Base-by-base conservation (phyloP, 352 stramenopile genomes). In the Pythium pectinolyticum region DNA sequence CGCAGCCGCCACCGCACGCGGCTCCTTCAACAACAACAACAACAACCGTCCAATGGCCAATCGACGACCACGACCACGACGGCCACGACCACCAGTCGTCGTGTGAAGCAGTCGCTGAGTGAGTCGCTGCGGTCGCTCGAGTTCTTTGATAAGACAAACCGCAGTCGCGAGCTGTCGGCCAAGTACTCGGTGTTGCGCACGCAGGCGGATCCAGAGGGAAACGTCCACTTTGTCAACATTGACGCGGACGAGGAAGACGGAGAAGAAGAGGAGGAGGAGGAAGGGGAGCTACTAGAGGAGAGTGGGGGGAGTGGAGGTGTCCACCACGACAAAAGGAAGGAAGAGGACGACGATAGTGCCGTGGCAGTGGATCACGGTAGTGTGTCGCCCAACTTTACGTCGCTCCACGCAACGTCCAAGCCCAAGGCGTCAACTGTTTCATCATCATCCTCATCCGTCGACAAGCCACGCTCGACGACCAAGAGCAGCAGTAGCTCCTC, bases 151-250 rank as follows among this genome's bases (percentile, higher is more conserved):
- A 85, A 82, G 61, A 90, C 79, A 30, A 90, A 88, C 57, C 73
- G 77, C 5, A 88, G 81, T 56, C 75, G 81, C 11, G 81, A 90
- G 57, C 71, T 90, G 12, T 77, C 70, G 24, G 70, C 71, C 46
- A 87, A 86, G 57, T 79, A 72, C 49, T 80, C 78, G 3, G 74
- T 88, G 24, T 85, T 84, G 77, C 75, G 77, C 14, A 78, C 78
- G 6, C 64, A 77, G 2, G 77, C 73, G 17, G 81, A 88, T n/a
- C 81, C 81, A 25, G 81, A 84, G 73, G 81, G 80, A 19, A 90
- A 90, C 35, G 75, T 90, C 0, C 81, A 90, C 66, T 90, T 90
- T 53, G 81, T 90, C 20, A 90, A 90, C 59, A 90, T 90, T 24
- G 81, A 88, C 50, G 80, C 83, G 50, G 39, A 59, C 7, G 41